Percentiles rank a stretch among this genome's conserved stretches.
phyloP scores from a whole-genome alignment of 768 basidiomycete species.

The Brasilioporus rufonigricans region DNA sequence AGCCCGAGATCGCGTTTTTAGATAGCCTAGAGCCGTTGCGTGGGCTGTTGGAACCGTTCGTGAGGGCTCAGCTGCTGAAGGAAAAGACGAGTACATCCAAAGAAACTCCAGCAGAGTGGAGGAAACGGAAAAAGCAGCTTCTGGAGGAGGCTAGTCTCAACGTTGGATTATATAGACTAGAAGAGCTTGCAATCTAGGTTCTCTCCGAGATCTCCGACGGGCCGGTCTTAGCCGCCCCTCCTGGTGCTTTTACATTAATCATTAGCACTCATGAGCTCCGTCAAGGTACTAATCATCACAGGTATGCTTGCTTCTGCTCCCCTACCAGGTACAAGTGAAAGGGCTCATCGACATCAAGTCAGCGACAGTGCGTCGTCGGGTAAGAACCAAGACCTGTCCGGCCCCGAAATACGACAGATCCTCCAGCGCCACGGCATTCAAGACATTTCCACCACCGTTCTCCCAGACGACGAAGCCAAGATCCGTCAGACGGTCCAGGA shows the following conservation, averaged over 20 bases:
- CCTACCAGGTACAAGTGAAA: not conserved
- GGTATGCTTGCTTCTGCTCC: constrained; percentile 14
- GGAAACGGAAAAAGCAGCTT: constrained; percentile 50
- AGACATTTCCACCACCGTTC: constrained; percentile 42
- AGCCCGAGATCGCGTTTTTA: constrained; percentile 51
- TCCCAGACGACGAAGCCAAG: constrained; percentile 59
- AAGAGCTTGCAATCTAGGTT: constrained; percentile 58
- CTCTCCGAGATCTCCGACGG: not conserved
- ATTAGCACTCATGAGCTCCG: constrained; percentile 17
- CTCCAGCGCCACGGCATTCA: constrained; percentile 39
- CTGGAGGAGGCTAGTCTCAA: constrained; percentile 50
- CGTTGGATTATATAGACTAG: constrained; percentile 68
- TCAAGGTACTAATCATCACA: constrained; percentile 28
- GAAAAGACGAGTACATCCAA: constrained; percentile 39
- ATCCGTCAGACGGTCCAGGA: constrained; percentile 49
- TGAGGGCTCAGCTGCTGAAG: constrained; percentile 49
- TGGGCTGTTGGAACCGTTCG: constrained; percentile 63
- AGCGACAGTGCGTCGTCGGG: constrained; percentile 68
- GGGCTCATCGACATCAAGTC: constrained; percentile 34
- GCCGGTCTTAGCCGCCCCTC: no score
- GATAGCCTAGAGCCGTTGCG: constrained; percentile 54
- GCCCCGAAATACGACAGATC: constrained; percentile 57
- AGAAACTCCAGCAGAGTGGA: constrained; percentile 44
- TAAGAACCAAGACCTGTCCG: constrained; percentile 56
- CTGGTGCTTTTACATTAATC: not conserved